These are phyloP conservation scores for Rhododendron kiyosumense DNA, from an alignment of 148 eudicot genomes.

Conservation along the genomic window DNA sequence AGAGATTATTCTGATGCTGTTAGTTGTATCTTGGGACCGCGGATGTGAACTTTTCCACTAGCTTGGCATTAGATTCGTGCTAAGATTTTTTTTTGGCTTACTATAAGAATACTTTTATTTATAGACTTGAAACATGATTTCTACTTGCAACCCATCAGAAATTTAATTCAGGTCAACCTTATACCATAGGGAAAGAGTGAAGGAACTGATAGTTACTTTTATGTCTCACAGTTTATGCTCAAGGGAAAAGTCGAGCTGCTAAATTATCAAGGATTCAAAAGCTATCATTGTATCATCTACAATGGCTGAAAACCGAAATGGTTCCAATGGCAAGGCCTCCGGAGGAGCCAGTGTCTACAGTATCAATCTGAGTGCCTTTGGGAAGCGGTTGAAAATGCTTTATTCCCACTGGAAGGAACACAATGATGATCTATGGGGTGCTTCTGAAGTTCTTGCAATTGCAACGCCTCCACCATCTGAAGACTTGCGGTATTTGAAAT, in stretches of 20 bases:
- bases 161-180: not conserved
- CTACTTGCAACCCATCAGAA: not conserved
- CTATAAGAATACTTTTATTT: not conserved
- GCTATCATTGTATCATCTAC: not conserved
- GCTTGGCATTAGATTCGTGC: no score
- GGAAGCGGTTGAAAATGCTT: slow-evolving; percentile 27
- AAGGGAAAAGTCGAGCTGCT: not conserved
- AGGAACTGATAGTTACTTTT: not conserved
- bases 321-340: slow-evolving; percentile 15
- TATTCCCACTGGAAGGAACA: slow-evolving; percentile 37
- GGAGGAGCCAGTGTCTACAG: slow-evolving; percentile 18
- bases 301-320: slow-evolving; percentile 38
- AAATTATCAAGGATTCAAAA: not conserved
- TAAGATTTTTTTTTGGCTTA: not conserved
- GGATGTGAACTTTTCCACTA: no score
- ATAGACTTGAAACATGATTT: not conserved
- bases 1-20: no score
- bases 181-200: not conserved
- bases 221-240: not conserved
- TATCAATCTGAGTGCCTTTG: slow-evolving; percentile 34
- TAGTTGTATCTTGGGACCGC: no score
- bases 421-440: slow-evolving; percentile 35
- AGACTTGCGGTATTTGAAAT: slow-evolving; percentile 48
- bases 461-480: slow-evolving; percentile 52
- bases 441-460: slow-evolving; percentile 34